Base-by-base conservation (phyloP, 176 grass and related monocot species). In the Avena sativa region DNA sequence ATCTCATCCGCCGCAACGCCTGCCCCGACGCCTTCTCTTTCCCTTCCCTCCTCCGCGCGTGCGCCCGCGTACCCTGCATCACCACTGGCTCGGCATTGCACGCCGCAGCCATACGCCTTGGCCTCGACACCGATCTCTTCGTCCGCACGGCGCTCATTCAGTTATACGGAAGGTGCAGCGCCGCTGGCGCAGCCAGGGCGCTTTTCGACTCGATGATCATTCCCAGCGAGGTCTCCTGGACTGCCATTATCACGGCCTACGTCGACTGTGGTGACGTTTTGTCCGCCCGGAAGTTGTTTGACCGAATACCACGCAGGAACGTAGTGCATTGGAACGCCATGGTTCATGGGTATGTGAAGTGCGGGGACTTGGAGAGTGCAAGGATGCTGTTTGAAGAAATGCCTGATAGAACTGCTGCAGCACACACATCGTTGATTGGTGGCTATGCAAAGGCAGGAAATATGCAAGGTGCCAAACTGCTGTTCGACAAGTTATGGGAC, bases 281-380 rank as follows among this genome's bases (percentile, higher is more conserved):
- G 11, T 71, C 87, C 8, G 92, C 97, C 12, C 84, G 75, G 5
- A 25, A 83, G 49, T 67, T 92, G 78, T 98, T 98, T 11, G 89
- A 96, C 36, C 52, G 68, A 87, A 94, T 98, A 78, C 90, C 87
- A 15, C 72, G 43, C 13, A 90, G 64, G 84, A 98, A 91, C 79
- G 47, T 84, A 50, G 92, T 93, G 63, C 90, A 95, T 50, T 98
- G 88, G 92, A 96, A 95, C 78, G 87, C 80, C 25, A 93, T 98
- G 92, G 89, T 98, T 71, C 80, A 84, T 71, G 97, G 97, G 6
- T 90, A 84, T 28, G 87, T 94, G 1, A 98, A 94, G 90, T 90
- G 81, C 2, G 83, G 94, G 66, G 92, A 94, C 68, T 44, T 96
- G 81, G 62, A 80, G 4, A 40, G 58, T 19, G 92, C 94, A 12